These are phyloP conservation scores for Neospermospora avenae DNA, from an alignment of 2,329 filamentous ascomycete species.

Conservation along the genomic window DNA sequence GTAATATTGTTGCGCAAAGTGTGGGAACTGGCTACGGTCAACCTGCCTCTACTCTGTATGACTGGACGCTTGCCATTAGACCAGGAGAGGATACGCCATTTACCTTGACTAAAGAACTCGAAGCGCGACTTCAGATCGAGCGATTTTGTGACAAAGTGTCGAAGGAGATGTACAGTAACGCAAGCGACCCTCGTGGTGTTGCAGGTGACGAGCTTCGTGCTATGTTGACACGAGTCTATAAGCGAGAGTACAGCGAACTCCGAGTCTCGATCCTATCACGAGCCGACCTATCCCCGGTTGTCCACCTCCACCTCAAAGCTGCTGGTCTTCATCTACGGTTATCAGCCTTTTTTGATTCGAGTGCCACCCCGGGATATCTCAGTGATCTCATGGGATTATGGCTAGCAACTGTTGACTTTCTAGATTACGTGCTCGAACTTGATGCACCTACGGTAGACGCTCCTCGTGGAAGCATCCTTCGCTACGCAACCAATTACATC, in stretches of 20 bases:
- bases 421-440: slow-evolving; percentile 57
- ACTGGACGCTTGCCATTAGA: slow-evolving; percentile 65
- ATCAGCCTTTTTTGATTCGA: slow-evolving; percentile 78
- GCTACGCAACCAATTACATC: slow-evolving; percentile 71
- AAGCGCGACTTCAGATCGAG: slow-evolving; percentile 67
- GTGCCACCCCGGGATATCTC: slow-evolving; percentile 66
- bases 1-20: slow-evolving; percentile 79
- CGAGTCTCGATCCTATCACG: slow-evolving; percentile 57
- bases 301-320: slow-evolving; percentile 66
- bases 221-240: slow-evolving; percentile 64
- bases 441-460: slow-evolving; percentile 47
- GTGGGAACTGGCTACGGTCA: slow-evolving; percentile 83
- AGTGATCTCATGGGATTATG: slow-evolving; percentile 74
- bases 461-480: slow-evolving; percentile 47
- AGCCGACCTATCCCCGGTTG: slow-evolving; percentile 53
- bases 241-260: slow-evolving; percentile 61
- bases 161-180: slow-evolving; percentile 76
- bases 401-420: slow-evolving; percentile 66
- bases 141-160: slow-evolving; percentile 75
- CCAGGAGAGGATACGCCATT: slow-evolving; percentile 58
- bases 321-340: slow-evolving; percentile 73
- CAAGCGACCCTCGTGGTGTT: slow-evolving; percentile 67
- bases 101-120: slow-evolving; percentile 58
- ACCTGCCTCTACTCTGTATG: slow-evolving; percentile 73
- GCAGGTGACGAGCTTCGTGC: slow-evolving; percentile 65